Conservation (phyloP, 2,329 filamentous ascomycete genomes). For the Aspergillus floridensis region DNA sequence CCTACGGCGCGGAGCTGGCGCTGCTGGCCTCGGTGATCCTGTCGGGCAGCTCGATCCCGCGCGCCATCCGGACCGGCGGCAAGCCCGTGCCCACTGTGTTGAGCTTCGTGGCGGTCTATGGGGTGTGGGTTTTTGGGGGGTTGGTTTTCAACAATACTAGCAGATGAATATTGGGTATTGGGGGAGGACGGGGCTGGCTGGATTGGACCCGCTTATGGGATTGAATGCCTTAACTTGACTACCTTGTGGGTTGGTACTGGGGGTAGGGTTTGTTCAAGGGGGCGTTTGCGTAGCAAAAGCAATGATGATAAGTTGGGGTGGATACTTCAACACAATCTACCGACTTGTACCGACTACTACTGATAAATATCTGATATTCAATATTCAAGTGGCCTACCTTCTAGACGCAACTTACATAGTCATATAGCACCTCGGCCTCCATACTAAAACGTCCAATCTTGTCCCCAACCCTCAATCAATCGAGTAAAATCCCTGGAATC, state of each 20-base stretch:
- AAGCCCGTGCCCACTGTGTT: constrained; percentile 84
- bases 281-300: too few relatives aligned
- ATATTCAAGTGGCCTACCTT: constrained; percentile 11
- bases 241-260: too few relatives aligned
- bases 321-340: too few relatives aligned
- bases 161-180: neutral
- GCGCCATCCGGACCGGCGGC: constrained; percentile 69
- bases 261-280: too few relatives aligned
- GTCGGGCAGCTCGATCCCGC: constrained; percentile 77
- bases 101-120: constrained; percentile 75
- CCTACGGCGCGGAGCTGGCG: constrained; percentile 86
- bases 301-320: too few relatives aligned
- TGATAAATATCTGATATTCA: neutral
- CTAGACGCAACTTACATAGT: constrained; percentile 9
- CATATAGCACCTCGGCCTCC: too few relatives aligned
- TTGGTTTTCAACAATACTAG: constrained; percentile 48
- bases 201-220: too few relatives aligned
- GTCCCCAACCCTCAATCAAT: neutral
- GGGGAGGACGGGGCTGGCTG: too few relatives aligned
- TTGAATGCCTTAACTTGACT: too few relatives aligned
- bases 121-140: constrained; percentile 74
- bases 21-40: constrained; percentile 83
- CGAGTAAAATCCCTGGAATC: constrained; percentile 3
- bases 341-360: too few relatives aligned
- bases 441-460: too few relatives aligned